phyloP scores from a whole-genome alignment of 164 flowering plant species.

The Magnolia officinalis region DNA sequence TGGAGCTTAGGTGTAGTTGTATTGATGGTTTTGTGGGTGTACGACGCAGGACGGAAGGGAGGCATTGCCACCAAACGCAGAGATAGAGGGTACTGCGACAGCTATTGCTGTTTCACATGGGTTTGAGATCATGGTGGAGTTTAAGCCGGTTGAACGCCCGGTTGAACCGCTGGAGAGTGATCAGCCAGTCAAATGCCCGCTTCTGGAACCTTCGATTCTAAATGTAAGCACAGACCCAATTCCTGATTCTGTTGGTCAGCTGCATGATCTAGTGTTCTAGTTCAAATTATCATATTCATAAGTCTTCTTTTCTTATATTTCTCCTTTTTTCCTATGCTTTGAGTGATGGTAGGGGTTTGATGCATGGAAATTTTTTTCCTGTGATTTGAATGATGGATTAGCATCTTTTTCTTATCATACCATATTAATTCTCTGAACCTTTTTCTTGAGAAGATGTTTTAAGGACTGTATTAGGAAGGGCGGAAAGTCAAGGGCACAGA shows the following conservation, averaged over 20 bases:
- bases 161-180: constrained; percentile 79
- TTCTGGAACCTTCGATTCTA: constrained; percentile 90
- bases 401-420: too few species aligned
- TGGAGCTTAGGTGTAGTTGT: constrained; percentile 3
- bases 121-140: constrained; percentile 73
- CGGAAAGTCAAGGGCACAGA: too few species aligned
- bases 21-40: not conserved
- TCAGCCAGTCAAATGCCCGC: constrained; percentile 79
- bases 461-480: too few species aligned
- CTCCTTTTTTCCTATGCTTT: too few species aligned
- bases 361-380: too few species aligned
- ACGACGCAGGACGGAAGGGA: constrained; percentile 58
- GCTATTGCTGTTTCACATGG: constrained; percentile 52
- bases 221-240: constrained; percentile 51
- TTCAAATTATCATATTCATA: too few species aligned
- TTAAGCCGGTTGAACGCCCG: constrained; percentile 91
- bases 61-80: constrained; percentile 47
- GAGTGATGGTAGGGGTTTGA: too few species aligned
- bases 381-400: too few species aligned
- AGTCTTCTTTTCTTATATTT: too few species aligned
- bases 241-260: not conserved
- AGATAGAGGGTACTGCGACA: constrained; percentile 22
- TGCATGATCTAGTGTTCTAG: too few species aligned
- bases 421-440: too few species aligned
- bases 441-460: too few species aligned